Percentiles rank a stretch among this genome's conserved stretches.
These are phyloP conservation scores for Gossypium davidsonii DNA, from an alignment of 441 rosid genomes.

Conservation along the genomic window DNA sequence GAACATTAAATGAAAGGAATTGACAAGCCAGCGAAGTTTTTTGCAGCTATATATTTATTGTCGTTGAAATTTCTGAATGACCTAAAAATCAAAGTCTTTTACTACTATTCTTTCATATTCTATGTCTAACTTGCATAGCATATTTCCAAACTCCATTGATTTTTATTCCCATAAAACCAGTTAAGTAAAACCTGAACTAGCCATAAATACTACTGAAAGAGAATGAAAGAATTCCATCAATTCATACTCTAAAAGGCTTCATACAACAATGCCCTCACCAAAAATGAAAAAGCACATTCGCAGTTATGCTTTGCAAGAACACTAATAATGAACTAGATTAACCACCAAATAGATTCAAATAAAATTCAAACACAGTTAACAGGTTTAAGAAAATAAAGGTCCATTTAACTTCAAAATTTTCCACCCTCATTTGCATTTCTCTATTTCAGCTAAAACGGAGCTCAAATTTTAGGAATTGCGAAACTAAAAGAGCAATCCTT, in stretches of 20 bases:
- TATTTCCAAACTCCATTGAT: neutral
- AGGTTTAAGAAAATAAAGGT: neutral
- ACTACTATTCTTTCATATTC: neutral
- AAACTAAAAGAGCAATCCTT: conserved; percentile 24
- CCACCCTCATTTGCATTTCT: neutral
- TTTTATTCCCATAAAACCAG: too few relatives aligned
- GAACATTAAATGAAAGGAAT: neutral
- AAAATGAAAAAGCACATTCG: neutral
- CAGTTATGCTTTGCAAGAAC: neutral
- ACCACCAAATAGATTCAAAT: neutral
- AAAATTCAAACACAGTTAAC: neutral
- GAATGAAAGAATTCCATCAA: neutral
- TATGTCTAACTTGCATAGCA: neutral
- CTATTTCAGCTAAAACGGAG: conserved; percentile 8
- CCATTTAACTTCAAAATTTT: neutral
- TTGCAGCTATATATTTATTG: neutral
- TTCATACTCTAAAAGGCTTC: neutral
- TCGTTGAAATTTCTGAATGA: neutral
- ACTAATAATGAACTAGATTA: neutral
- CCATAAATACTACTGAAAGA: neutral
- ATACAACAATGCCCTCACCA: neutral
- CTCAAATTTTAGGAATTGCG: conserved; percentile 7
- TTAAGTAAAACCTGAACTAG: neutral
- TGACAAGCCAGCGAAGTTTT: neutral
- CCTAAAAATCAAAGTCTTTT: neutral